phyloP scores from a whole-genome alignment of 768 basidiomycete species.

The Russula griseocarnosa region DNA sequence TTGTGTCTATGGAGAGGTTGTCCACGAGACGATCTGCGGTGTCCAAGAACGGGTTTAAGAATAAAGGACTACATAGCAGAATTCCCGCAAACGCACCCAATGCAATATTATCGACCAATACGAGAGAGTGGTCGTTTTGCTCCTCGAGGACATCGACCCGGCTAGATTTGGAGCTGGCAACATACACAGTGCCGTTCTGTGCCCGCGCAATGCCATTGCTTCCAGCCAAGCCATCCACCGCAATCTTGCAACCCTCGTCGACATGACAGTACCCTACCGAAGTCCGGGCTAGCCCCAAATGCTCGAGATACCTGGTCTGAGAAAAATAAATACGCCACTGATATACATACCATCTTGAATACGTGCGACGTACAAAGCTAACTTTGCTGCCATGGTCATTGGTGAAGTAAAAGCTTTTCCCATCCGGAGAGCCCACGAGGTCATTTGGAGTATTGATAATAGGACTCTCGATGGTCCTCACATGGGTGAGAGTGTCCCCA shows the following conservation, averaged over 20 bases:
- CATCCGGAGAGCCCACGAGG: slow-evolving; percentile 60
- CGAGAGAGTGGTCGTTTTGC: slow-evolving; percentile 55
- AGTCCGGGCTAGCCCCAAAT: slow-evolving; percentile 30
- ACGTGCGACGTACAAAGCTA: slow-evolving; percentile 44
- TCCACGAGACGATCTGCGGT: slow-evolving; percentile 50
- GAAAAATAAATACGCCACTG: background rate
- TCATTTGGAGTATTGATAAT: slow-evolving; percentile 67
- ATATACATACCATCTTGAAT: background rate
- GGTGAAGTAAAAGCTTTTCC: slow-evolving; percentile 62
- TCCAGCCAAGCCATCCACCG: slow-evolving; percentile 45
- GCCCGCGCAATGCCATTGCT: slow-evolving; percentile 57
- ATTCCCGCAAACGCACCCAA: slow-evolving; percentile 41
- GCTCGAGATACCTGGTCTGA: slow-evolving; percentile 18
- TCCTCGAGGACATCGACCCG: slow-evolving; percentile 51
- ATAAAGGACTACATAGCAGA: background rate
- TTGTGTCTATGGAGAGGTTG: slow-evolving; percentile 55
- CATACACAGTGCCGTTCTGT: slow-evolving; percentile 61
- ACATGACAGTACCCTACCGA: slow-evolving; percentile 65
- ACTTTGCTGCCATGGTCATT: slow-evolving; percentile 60
- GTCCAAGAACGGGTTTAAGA: background rate
- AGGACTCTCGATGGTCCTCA: slow-evolving; percentile 55
- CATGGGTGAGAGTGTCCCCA: slow-evolving; percentile 44
- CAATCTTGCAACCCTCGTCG: slow-evolving; percentile 57
- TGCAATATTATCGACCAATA: slow-evolving; percentile 49
- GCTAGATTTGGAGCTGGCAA: slow-evolving; percentile 46